Conservation (phyloP, 2,329 filamentous ascomycete species). For the Stachybotrys chlorohalonatus region DNA sequence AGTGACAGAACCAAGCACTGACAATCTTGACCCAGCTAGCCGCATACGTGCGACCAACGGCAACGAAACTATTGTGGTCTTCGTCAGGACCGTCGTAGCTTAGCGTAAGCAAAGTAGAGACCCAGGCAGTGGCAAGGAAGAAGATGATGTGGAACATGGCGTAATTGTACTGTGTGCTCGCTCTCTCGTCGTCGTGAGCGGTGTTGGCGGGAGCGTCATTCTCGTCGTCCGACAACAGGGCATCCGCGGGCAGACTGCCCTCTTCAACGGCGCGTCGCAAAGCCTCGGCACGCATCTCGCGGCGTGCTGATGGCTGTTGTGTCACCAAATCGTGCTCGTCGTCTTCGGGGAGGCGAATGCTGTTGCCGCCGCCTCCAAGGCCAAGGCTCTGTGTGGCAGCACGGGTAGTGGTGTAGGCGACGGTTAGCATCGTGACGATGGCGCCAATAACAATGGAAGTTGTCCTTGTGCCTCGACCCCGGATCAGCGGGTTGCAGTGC, state of each 20-base stretch:
- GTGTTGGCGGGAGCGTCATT: slow-evolving; percentile 54
- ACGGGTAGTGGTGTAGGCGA: slow-evolving; percentile 94
- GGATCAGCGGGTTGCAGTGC: slow-evolving; percentile 85
- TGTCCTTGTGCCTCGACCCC: slow-evolving; percentile 76
- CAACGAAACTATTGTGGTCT: slow-evolving; percentile 63
- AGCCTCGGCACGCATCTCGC: slow-evolving; percentile 88
- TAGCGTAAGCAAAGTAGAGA: slow-evolving; percentile 77
- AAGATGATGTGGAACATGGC: slow-evolving; percentile 95
- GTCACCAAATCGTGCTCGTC: slow-evolving; percentile 86
- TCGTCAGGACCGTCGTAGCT: slow-evolving; percentile 58
- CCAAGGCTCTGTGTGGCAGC: slow-evolving; percentile 86
- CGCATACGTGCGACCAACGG: slow-evolving; percentile 91
- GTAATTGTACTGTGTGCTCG: slow-evolving; percentile 92
- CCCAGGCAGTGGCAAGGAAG: slow-evolving; percentile 92
- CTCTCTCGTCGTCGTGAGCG: slow-evolving; percentile 78
- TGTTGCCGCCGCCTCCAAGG: slow-evolving; percentile 44
- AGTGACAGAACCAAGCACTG: slow-evolving; percentile 93
- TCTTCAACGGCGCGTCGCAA: slow-evolving; percentile 87
- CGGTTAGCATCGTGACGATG: slow-evolving; percentile 91
- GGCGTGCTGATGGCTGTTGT: slow-evolving; percentile 68
- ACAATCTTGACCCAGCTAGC: slow-evolving; percentile 99
- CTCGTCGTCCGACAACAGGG: slow-evolving; percentile 66
- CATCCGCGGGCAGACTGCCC: slow-evolving; percentile 84
- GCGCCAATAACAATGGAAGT: slow-evolving; percentile 89
- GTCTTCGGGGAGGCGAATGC: slow-evolving; percentile 53